These are phyloP conservation scores for Fistulina hepatica DNA, from an alignment of 1,284 basidiomycete genomes.

Conservation along the genomic window DNA sequence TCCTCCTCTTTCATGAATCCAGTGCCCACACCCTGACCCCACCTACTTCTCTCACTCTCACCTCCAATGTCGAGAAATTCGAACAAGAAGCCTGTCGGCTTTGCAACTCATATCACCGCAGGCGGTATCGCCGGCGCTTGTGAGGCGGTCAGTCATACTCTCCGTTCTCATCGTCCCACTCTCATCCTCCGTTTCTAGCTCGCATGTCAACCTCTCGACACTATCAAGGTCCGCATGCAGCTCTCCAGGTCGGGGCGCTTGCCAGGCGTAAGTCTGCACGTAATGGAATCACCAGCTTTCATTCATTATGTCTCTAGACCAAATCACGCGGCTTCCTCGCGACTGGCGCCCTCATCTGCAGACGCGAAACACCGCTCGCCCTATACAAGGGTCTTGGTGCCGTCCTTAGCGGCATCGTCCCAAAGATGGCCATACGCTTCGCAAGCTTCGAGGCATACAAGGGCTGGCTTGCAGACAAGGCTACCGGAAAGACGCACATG, in stretches of 20 bases:
- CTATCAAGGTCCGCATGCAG: slow-evolving; percentile 99
- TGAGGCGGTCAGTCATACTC: slow-evolving; percentile 61
- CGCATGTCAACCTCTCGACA: slow-evolving; percentile 81
- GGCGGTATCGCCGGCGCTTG: slow-evolving; percentile 87
- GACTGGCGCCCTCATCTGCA: slow-evolving; percentile 83
- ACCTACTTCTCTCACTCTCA: too few relatives aligned
- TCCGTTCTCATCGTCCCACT: slow-evolving; percentile 2
- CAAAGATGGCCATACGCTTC: slow-evolving; percentile 99
- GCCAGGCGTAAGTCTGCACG: slow-evolving; percentile 57
- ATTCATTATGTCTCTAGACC: slow-evolving; percentile 38
- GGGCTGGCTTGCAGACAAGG: slow-evolving; percentile 62
- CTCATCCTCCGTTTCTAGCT: slow-evolving; percentile 31
- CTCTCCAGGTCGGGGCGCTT: slow-evolving; percentile 70
- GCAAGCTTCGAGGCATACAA: slow-evolving; percentile 98
- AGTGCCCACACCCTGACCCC: too few relatives aligned
- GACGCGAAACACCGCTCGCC: slow-evolving; percentile 88
- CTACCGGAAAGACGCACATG: slow-evolving; percentile 67
- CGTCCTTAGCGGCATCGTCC: slow-evolving; percentile 95
- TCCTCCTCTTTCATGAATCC: too few relatives aligned
- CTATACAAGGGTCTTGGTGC: slow-evolving; percentile 98
- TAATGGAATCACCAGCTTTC: background rate
- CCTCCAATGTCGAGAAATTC: slow-evolving; percentile 49
- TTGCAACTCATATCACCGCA: slow-evolving; percentile 86
- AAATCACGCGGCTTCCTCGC: slow-evolving; percentile 91
- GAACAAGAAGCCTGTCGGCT: slow-evolving; percentile 65